Evolutionary conservation across 441 rosid species (phyloP), one percentile per base, ranked within the genome.

Genomic region (Lepidium campestre): DNA sequence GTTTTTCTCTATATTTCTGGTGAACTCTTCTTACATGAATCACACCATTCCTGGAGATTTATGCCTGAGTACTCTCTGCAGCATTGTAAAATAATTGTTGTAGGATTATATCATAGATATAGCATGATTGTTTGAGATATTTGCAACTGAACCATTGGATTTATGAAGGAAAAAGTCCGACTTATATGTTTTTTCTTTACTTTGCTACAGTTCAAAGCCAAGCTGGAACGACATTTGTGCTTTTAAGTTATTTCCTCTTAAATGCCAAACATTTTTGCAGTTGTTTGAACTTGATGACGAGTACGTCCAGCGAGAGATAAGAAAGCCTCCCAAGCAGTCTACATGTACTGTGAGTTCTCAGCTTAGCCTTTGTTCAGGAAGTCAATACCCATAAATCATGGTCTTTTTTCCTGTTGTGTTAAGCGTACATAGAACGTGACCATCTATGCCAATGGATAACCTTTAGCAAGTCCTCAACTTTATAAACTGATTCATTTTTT

Each of bases 221-320:
- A 79, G 80, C 59, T 92, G 99, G 98, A 83, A 70, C 63, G 96
- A 95, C 72, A 77, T 95, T 57, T 87, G 97, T 79, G 81, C 90
- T 73, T 95, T 95, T 77, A 80, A 57, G 75, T 71, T 79, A 71
- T 92, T 92, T 77, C 99, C 98, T 44, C 61, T 77, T 82, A 92
- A 90, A 80, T 84, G 81, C 79, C 93, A 87, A 70, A 80, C 83
- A 19, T 78, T 85, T 13, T 70, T 95, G 63, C 97, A 90, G 78
- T 81, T 95, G 49, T 95, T 54, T 77, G 99, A 95, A 77, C 92
- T 95, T 56, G 81, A 71, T 59, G 99, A 94, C 78, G 95, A 92
- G 52, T 91, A 88, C 84, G 85, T 95, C 59, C 96, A 87, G 65
- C 80, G 78, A 71, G 97, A 90, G 85, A 95, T 95, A 79, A 83